Base-by-base conservation (phyloP, 306 rosid species). In the Quercus robur region DNA sequence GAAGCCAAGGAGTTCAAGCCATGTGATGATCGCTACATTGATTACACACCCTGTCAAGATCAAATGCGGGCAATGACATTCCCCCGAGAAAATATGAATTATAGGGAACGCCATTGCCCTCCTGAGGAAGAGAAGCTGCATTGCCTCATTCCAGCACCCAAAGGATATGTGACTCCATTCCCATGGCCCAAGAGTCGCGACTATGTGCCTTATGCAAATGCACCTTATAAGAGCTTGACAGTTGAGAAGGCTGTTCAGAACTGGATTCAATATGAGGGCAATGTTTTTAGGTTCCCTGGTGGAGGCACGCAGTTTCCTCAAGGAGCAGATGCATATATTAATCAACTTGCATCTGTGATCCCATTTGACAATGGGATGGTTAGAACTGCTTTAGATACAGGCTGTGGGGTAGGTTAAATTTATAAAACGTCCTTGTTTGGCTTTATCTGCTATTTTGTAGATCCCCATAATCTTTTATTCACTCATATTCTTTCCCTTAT, bases 231-330 rank as follows among this genome's bases (percentile, higher is more conserved):
- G 82, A 89, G 94, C 77, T 71, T 93, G 85, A 89, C 96, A 20
- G 92, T 93, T 67, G 97, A 90, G 87, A 93, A 93, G 89, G 97
- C 97, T 78, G 90, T 89, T 62, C 96, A 93, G 83, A 93, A 93
- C 79, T 93, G 97, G 97, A 89, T 91, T 81, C 97, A 89, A 68
- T 91, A 88, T 56, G 97, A 91, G 84, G 97, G 97, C 64, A 88
- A 85, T 80, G 93, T 93, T 75, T 91, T 93, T 81, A 89, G 88
- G 87, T 93, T 93, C 76, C 97, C 97, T 0, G 93, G 97, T 81
- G 97, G 97, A 51, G 97, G 97, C 75, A 91, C 97, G 1, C 97
- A 91, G 82, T 91, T 93, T 88, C 97, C 97, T 57, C 84, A 84
- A 4, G 97, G 97, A 66, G 97, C 97, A 55, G 97, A 93, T 86